Evolutionary conservation across 2,329 filamentous ascomycete species (phyloP).

Genomic region (Penicillium sp.): DNA sequence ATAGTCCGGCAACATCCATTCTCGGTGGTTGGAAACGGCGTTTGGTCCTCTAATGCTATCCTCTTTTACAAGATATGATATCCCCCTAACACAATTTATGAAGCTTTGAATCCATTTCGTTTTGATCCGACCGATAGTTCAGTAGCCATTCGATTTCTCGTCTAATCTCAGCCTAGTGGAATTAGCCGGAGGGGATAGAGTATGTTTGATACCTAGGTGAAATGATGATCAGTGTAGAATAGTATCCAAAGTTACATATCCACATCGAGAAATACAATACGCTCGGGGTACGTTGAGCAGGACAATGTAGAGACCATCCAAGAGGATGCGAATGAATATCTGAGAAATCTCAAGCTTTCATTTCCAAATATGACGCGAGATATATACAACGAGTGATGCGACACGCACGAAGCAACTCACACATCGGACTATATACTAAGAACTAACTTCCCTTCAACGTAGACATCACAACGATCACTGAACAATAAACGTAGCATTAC

Average conservation of each 20-base stretch:
- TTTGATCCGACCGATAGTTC: not conserved
- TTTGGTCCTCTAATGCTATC: not conserved
- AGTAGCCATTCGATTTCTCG: not conserved
- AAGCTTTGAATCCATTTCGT: not conserved
- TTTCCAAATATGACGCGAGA: not conserved
- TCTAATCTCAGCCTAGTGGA: not conserved
- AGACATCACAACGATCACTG: not conserved
- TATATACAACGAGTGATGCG: not conserved
- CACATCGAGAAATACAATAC: not conserved
- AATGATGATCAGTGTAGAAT: no score
- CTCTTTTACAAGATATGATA: not conserved
- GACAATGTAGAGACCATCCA: not conserved
- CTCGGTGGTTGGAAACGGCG: not conserved
- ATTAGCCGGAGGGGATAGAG: no score
- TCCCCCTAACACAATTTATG: not conserved
- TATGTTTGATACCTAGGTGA: not conserved
- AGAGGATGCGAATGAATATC: not conserved
- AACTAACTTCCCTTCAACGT: not conserved
- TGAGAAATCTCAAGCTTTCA: not conserved
- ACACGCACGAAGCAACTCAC: not conserved
- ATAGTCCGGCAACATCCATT: not conserved
- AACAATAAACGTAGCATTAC: conserved; percentile 28
- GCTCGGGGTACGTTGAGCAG: not conserved
- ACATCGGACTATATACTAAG: not conserved
- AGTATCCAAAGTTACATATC: no score